Conservation (phyloP, 73 alveolate species). For the Blepharisma stoltei region DNA sequence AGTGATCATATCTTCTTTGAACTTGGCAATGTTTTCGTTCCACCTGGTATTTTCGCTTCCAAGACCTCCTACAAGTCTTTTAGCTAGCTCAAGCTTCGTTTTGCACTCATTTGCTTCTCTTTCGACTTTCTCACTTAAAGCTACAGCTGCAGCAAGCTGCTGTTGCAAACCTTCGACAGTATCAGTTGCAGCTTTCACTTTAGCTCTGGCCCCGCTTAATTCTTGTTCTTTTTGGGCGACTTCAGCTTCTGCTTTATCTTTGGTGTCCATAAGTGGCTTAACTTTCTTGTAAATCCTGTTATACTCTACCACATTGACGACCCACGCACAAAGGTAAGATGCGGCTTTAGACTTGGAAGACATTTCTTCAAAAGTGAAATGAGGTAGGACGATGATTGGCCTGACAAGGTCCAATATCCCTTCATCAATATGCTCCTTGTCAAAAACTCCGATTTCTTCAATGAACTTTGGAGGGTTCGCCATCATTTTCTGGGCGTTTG, state of each 20-base stretch:
- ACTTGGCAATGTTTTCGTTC: slow-evolving; percentile 86
- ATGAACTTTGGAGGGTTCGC: slow-evolving; percentile 88
- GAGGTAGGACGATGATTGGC: slow-evolving; percentile 62
- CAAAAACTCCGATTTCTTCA: slow-evolving; percentile 78
- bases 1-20: slow-evolving; percentile 85
- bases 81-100: slow-evolving; percentile 90
- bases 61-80: slow-evolving; percentile 93
- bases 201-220: slow-evolving; percentile 86
- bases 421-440: slow-evolving; percentile 86
- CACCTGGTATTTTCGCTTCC: slow-evolving; percentile 98
- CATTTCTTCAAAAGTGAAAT: slow-evolving; percentile 61
- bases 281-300: slow-evolving; percentile 97
- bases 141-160: slow-evolving; percentile 91
- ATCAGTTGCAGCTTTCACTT: slow-evolving; percentile 89
- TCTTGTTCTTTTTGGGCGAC: slow-evolving; percentile 87
- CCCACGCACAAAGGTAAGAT: slow-evolving; percentile 82
- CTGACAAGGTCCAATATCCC: slow-evolving; percentile 62
- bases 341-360: slow-evolving; percentile 77
- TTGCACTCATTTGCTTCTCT: slow-evolving; percentile 92
- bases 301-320: slow-evolving; percentile 88
- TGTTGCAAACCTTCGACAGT: slow-evolving; percentile 84
- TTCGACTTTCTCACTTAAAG: slow-evolving; percentile 83
- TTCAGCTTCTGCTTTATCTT: slow-evolving; percentile 92
- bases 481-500: slow-evolving; percentile 90
- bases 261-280: slow-evolving; percentile 95